phyloP scores from a whole-genome alignment of 768 basidiomycete genomes.

The Harrya chromipes region DNA sequence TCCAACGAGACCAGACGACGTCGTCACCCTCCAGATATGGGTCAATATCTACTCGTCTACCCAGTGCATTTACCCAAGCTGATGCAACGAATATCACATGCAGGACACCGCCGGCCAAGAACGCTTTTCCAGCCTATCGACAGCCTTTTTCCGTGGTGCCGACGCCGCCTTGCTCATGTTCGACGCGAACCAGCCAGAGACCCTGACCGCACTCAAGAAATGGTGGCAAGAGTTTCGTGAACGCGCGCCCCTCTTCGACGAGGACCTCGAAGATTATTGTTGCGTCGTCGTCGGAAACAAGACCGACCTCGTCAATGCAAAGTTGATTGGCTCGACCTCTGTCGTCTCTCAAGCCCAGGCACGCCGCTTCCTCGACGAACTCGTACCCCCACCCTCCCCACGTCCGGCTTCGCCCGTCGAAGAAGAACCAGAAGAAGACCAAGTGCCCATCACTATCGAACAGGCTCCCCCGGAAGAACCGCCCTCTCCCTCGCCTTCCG shows the following conservation, averaged over 20 bases:
- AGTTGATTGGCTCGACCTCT: conserved; percentile 14
- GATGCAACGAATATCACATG: conserved; percentile 1
- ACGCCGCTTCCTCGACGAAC: conserved; percentile 49
- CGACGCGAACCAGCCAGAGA: conserved; percentile 66
- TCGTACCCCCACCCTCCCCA: conserved; percentile 43
- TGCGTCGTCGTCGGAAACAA: conserved; percentile 79
- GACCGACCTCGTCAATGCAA: conserved; percentile 47
- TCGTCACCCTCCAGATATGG: conserved; percentile 70
- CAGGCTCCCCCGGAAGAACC: conserved; percentile 15
- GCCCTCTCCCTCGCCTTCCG: background rate
- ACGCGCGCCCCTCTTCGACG: conserved; percentile 63
- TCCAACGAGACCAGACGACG: conserved; percentile 49
- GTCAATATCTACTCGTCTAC: conserved; percentile 31
- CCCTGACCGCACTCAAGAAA: conserved; percentile 53
- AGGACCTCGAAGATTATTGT: conserved; percentile 61
- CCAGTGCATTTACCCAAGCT: background rate
- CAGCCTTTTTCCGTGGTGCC: conserved; percentile 82
- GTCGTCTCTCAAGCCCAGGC: conserved; percentile 44
- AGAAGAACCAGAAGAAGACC: background rate
- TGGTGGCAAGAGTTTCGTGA: conserved; percentile 83
- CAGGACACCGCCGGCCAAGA: conserved; percentile 89
- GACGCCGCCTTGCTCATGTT: conserved; percentile 82
- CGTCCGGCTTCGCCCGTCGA: conserved; percentile 8
- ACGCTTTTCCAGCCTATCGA: conserved; percentile 77
- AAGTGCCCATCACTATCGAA: conserved; percentile 13